A percentile compares a stretch with the other conserved stretches of the same genome.
phyloP scores from a whole-genome alignment of 2,329 filamentous ascomycete species.

The Oidium heveae region DNA sequence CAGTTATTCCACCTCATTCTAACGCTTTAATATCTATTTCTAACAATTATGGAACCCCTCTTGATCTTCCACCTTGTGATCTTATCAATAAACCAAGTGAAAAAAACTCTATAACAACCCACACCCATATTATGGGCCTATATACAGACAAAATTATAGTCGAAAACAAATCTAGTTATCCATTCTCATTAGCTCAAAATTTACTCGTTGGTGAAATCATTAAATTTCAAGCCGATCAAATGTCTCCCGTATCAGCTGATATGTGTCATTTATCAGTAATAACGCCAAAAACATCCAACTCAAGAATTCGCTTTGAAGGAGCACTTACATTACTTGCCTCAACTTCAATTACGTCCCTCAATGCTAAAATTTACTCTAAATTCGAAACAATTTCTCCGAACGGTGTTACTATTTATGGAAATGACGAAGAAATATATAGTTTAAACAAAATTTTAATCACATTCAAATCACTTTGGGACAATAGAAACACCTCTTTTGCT shows the following conservation, averaged over 20 bases:
- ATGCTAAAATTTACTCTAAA: not conserved
- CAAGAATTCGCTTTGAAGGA: not conserved
- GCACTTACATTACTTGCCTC: not conserved
- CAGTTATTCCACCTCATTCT: not conserved
- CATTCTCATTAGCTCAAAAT: not conserved
- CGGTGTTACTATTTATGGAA: not conserved
- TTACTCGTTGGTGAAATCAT: not conserved
- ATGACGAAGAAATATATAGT: not conserved
- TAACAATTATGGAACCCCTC: not conserved
- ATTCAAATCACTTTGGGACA: not conserved
- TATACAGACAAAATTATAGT: not conserved
- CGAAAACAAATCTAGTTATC: not conserved
- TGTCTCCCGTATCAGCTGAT: not conserved
- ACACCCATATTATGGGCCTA: not conserved
- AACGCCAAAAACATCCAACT: not conserved
- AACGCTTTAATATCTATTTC: not conserved
- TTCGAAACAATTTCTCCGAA: not conserved
- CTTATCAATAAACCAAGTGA: not conserved
- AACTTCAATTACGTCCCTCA: not conserved
- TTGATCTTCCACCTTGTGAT: not conserved
- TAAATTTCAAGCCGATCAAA: not conserved
- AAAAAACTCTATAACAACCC: not conserved
- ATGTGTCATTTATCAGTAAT: not conserved
- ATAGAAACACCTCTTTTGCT: not conserved
- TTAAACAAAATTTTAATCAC: not conserved